Evolutionary conservation across 2,329 filamentous ascomycete species (phyloP).

Genomic region (Colletotrichum viniferum): DNA sequence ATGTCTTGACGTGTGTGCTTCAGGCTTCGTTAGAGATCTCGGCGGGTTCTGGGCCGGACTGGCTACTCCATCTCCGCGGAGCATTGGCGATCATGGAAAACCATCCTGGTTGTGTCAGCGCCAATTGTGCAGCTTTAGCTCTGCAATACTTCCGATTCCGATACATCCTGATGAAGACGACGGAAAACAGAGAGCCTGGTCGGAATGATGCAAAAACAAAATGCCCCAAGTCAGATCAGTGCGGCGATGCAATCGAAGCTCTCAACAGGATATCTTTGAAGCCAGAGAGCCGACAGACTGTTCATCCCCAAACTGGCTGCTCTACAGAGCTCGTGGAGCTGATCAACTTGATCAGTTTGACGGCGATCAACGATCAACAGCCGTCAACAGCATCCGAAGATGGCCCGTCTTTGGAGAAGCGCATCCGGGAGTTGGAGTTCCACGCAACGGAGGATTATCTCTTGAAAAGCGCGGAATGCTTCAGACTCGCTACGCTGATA

Average conservation of each 20-base stretch:
- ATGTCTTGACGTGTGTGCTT: not conserved
- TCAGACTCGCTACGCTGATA: not conserved
- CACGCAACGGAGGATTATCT: not conserved
- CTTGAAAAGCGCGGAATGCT: constrained; percentile 7
- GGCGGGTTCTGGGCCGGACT: not conserved
- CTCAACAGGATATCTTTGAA: not conserved
- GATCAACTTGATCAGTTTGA: not conserved
- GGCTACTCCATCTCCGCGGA: not conserved
- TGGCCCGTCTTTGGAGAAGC: not conserved
- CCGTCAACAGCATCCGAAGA: not conserved
- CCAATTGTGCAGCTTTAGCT: not conserved
- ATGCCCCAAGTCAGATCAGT: not conserved
- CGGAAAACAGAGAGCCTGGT: not conserved
- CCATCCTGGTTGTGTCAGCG: not conserved
- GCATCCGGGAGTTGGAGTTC: not conserved
- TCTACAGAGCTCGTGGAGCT: not conserved
- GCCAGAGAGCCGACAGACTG: not conserved
- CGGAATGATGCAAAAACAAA: not conserved
- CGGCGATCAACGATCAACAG: not conserved
- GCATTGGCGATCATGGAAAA: not conserved
- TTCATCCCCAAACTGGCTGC: not conserved
- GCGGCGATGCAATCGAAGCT: not conserved
- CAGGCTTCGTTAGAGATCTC: constrained; percentile 1
- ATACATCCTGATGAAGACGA: constrained; percentile 1
- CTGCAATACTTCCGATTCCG: constrained; percentile 2